Conservation (phyloP, 1,139 yeast species). For the Pichia sp. region DNA sequence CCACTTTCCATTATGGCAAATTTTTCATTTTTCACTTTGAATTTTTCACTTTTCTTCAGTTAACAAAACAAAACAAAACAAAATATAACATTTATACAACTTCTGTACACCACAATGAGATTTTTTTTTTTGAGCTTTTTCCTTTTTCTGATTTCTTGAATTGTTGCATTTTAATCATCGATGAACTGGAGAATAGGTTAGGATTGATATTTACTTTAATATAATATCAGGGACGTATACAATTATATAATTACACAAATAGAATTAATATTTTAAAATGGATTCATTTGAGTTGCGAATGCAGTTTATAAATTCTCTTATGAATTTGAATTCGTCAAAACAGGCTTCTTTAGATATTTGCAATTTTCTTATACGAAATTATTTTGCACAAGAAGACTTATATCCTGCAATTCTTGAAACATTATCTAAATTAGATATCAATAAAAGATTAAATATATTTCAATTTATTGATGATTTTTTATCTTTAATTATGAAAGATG, state of each 20-base stretch:
- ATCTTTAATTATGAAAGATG: conserved; percentile 26
- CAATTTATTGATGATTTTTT: conserved; percentile 61
- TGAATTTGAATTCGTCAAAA: conserved; percentile 56
- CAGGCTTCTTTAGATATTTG: conserved; percentile 51
- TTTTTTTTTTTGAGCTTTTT: no score
- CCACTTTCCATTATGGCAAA: not conserved
- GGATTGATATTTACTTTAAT: no score
- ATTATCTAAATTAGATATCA: conserved; percentile 52
- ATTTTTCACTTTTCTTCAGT: no score
- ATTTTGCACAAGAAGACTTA: conserved; percentile 63
- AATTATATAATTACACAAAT: no score
- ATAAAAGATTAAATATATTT: conserved; percentile 58
- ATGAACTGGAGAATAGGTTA: no score
- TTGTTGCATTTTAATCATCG: no score
- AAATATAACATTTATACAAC: no score
- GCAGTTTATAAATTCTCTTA: conserved; percentile 57
- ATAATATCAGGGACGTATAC: no score
- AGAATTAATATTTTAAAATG: conserved; percentile 34
- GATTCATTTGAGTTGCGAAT: conserved; percentile 76
- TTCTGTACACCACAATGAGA: no score
- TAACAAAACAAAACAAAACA: no score
- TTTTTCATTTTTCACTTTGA: not conserved
- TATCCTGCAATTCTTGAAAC: conserved; percentile 65
- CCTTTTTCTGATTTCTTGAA: no score
- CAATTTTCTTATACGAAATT: conserved; percentile 51